A percentile compares a stretch with the other conserved stretches of the same genome.
These are phyloP conservation scores for Kickxella alabastrina DNA, from an alignment of 192 early-diverging fungal species.

Conservation along the genomic window DNA sequence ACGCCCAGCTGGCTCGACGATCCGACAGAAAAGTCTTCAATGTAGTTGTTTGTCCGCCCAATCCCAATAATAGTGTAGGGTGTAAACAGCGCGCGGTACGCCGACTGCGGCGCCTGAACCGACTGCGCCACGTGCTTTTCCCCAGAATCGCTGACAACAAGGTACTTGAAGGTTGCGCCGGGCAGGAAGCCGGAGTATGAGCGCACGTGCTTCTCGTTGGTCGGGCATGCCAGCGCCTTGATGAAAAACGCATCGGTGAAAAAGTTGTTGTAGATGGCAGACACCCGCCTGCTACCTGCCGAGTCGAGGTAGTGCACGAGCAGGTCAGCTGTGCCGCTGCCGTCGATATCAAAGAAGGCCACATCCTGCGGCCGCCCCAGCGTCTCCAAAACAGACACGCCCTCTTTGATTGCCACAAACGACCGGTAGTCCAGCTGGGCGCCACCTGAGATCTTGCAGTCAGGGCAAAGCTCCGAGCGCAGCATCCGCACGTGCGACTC, in stretches of 20 bases:
- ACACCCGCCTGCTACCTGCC: conserved; percentile 36
- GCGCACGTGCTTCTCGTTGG: conserved; percentile 62
- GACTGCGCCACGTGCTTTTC: conserved; percentile 73
- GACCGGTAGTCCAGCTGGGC: conserved; percentile 53
- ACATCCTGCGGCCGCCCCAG: conserved; percentile 57
- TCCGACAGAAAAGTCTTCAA: conserved; percentile 90
- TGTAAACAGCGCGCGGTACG: conserved; percentile 69
- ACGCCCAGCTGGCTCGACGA: conserved; percentile 20
- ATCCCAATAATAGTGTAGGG: conserved; percentile 85
- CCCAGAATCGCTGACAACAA: conserved; percentile 76
- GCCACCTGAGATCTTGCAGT: conserved; percentile 48
- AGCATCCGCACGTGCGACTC: conserved; percentile 61
- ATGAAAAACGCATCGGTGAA: conserved; percentile 94
- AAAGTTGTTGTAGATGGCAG: conserved; percentile 80
- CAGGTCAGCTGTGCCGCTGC: conserved; percentile 80
- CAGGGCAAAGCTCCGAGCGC: conserved; percentile 60
- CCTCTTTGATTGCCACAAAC: conserved; percentile 61
- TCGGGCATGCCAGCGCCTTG: conserved; percentile 63
- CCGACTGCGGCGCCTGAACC: conserved; percentile 74
- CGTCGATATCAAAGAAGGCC: conserved; percentile 86
- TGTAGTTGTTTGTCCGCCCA: conserved; percentile 93
- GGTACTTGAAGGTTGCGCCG: conserved; percentile 85
- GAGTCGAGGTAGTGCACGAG: conserved; percentile 56
- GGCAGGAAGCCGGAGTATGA: conserved; percentile 80
- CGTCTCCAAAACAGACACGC: conserved; percentile 58